These are phyloP conservation scores for Cladorrhinum samala DNA, from an alignment of 495 filamentous ascomycete species.

Conservation along the genomic window DNA sequence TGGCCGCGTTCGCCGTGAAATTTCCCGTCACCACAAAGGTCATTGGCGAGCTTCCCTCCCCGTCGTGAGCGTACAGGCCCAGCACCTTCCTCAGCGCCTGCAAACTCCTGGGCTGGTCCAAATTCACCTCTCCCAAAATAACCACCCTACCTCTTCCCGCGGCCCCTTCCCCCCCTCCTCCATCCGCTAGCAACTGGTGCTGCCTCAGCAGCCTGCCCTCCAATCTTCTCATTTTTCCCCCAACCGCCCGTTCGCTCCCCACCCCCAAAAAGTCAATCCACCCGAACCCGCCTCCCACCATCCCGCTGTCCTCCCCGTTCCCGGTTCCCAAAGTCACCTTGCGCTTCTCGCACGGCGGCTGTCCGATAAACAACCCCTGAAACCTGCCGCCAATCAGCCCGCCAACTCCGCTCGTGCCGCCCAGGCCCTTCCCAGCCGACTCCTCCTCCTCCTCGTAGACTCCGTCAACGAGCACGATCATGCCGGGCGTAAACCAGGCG, in stretches of 20 bases:
- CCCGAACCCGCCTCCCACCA: slow-evolving; percentile 76
- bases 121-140: slow-evolving; percentile 73
- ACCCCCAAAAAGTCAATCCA: slow-evolving; percentile 95
- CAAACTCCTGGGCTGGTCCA: slow-evolving; percentile 72
- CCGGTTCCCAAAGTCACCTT: slow-evolving; percentile 68
- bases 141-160: slow-evolving; percentile 53
- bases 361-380: slow-evolving; percentile 79
- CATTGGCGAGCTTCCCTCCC: slow-evolving; percentile 62
- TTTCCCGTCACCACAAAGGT: slow-evolving; percentile 77
- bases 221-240: slow-evolving; percentile 72
- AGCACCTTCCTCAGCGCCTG: slow-evolving; percentile 74
- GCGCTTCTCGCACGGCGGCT: slow-evolving; percentile 83
- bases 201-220: slow-evolving; percentile 46
- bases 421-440: slow-evolving; percentile 57
- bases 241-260: slow-evolving; percentile 81
- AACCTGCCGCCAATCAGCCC: slow-evolving; percentile 86
- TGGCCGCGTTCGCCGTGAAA: slow-evolving; percentile 68
- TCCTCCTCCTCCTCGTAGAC: slow-evolving; percentile 88
- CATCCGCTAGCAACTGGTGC: background rate
- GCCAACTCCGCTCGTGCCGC: slow-evolving; percentile 72
- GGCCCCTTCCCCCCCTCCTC: slow-evolving; percentile 11
- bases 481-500: slow-evolving; percentile 86
- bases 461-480: slow-evolving; percentile 91
- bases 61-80: slow-evolving; percentile 56
- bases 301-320: slow-evolving; percentile 51